These are phyloP conservation scores for Zymoseptoria pseudotritici DNA, from an alignment of 2,329 filamentous ascomycete genomes.

Conservation along the genomic window DNA sequence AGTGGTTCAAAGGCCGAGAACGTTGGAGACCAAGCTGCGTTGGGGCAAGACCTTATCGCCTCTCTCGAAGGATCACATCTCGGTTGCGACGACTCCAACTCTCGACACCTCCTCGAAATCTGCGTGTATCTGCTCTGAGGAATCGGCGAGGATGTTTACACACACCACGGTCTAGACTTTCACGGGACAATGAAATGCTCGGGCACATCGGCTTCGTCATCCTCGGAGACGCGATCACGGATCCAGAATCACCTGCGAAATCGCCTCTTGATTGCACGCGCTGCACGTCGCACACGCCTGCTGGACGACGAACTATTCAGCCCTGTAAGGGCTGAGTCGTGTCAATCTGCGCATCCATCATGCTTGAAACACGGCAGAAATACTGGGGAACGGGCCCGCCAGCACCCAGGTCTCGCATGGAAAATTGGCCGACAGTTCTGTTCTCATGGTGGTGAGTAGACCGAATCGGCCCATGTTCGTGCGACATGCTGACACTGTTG, in stretches of 20 bases:
- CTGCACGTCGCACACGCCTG: neutral
- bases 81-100: neutral
- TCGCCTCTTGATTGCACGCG: neutral
- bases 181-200: slow-evolving; percentile 1
- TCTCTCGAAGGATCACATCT: neutral
- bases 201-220: slow-evolving; percentile 1
- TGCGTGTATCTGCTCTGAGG: neutral
- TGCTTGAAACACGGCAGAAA: slow-evolving; percentile 11
- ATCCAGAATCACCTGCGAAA: neutral
- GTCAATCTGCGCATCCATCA: slow-evolving; percentile 2
- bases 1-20: neutral
- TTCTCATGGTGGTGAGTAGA: slow-evolving; percentile 70
- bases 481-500: neutral
- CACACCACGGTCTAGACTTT: neutral
- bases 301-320: neutral
- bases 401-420: slow-evolving; percentile 39
- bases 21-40: neutral
- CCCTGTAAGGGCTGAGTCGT: slow-evolving; percentile 8
- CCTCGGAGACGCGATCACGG: neutral
- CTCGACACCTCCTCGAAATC: neutral
- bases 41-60: slow-evolving; percentile 3
- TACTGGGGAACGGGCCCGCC: slow-evolving; percentile 46
- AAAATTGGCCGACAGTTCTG: slow-evolving; percentile 83
- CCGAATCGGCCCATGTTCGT: neutral
- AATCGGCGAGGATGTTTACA: neutral